These are phyloP conservation scores for Magnolia officinalis DNA, from an alignment of 164 flowering plant species.

Conservation along the genomic window DNA sequence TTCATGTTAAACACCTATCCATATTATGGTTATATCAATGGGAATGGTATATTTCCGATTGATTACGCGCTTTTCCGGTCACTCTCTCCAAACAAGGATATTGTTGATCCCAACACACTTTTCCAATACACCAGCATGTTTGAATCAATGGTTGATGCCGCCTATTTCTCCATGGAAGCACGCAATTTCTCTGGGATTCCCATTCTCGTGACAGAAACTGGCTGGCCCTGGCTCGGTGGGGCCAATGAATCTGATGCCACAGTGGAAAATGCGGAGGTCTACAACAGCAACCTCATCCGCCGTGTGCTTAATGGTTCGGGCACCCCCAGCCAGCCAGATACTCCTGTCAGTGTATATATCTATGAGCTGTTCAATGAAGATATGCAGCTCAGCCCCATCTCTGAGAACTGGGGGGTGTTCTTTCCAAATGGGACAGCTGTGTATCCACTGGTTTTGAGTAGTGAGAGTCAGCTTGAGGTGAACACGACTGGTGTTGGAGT, in stretches of 20 bases:
- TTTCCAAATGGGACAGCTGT: conserved; percentile 56
- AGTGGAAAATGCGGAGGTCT: conserved; percentile 63
- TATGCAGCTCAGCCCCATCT: conserved; percentile 48
- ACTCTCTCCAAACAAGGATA: conserved; percentile 62
- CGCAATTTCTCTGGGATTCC: conserved; percentile 69
- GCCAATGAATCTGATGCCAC: conserved; percentile 80
- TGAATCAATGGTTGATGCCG: conserved; percentile 96
- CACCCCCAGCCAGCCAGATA: conserved; percentile 61
- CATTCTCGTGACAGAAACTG: conserved; percentile 78
- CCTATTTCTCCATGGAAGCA: conserved; percentile 72
- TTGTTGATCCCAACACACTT: conserved; percentile 95
- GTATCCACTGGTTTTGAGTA: conserved; percentile 39
- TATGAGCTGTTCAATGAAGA: conserved; percentile 85
- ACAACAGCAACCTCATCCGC: conserved; percentile 46
- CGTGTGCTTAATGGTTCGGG: conserved; percentile 60
- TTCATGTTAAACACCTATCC: conserved; percentile 92
- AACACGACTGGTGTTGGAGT: conserved; percentile 39
- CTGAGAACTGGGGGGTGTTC: conserved; percentile 74
- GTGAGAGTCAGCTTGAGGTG: conserved; percentile 26
- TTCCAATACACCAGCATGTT: conserved; percentile 80
- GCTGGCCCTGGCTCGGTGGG: conserved; percentile 93
- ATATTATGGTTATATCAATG: conserved; percentile 63
- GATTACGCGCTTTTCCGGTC: conserved; percentile 83
- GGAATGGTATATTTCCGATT: conserved; percentile 78
- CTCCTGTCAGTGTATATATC: conserved; percentile 67